A percentile compares a stretch with the other conserved stretches of the same genome.
phyloP scores from a whole-genome alignment of 2,329 filamentous ascomycete genomes.

The Colletotrichum orbiculare region DNA sequence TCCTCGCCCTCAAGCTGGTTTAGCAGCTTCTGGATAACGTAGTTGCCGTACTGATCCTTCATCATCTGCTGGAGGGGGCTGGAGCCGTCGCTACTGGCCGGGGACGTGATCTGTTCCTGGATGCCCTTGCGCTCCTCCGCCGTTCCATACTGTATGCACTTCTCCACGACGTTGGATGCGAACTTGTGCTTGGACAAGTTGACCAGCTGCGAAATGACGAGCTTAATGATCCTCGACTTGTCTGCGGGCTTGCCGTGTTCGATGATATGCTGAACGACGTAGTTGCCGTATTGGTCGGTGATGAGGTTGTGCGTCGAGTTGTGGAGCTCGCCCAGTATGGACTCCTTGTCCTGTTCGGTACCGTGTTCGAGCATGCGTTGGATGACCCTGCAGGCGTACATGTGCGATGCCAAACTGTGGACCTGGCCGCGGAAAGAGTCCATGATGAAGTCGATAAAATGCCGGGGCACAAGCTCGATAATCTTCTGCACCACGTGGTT shows the following conservation, averaged over 20 bases:
- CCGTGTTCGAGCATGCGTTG: constrained; percentile 91
- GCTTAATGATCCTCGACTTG: constrained; percentile 75
- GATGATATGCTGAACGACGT: constrained; percentile 94
- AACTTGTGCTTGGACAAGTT: constrained; percentile 92
- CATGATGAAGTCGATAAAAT: constrained; percentile 88
- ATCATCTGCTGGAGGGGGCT: constrained; percentile 81
- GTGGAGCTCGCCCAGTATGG: constrained; percentile 84
- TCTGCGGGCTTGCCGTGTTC: constrained; percentile 80
- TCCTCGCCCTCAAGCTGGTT: constrained; percentile 70
- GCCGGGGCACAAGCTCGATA: constrained; percentile 81
- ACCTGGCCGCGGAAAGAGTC: constrained; percentile 82
- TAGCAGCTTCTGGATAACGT: constrained; percentile 93
- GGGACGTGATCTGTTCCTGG: constrained; percentile 68
- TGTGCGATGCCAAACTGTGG: constrained; percentile 78
- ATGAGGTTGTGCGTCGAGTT: constrained; percentile 78
- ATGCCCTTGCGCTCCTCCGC: constrained; percentile 77
- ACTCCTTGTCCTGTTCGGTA: constrained; percentile 74
- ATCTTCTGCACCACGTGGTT: constrained; percentile 98
- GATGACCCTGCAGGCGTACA: constrained; percentile 91
- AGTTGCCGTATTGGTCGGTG: constrained; percentile 92
- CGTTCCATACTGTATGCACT: constrained; percentile 81
- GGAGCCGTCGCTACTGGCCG: constrained; percentile 69
- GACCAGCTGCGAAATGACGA: constrained; percentile 79
- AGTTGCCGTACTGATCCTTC: constrained; percentile 94
- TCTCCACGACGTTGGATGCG: constrained; percentile 97